Evolutionary conservation across 31 red algal genomes (phyloP).

Genomic region (Asparagopsis taxiformis): DNA sequence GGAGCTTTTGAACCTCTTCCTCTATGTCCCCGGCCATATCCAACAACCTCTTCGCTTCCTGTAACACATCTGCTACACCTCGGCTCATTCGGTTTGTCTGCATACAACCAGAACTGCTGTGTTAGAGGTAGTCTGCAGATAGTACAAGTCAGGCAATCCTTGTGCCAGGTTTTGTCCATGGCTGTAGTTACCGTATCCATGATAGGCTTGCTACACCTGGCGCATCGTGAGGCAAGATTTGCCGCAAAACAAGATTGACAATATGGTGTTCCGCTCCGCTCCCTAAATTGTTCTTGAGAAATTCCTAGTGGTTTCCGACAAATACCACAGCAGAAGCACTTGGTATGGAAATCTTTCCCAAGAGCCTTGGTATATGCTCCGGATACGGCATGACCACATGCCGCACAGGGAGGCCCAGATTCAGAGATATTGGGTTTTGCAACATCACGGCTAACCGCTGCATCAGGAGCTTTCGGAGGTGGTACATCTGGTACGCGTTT

Average conservation of each 20-base stretch:
- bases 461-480: no score
- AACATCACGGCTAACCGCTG: no score
- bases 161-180: constrained; percentile 90
- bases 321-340: constrained; percentile 73
- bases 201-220: constrained; percentile 80
- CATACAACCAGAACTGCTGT: constrained; percentile 81
- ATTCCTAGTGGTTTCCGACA: constrained; percentile 52
- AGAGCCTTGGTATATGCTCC: constrained; percentile 51
- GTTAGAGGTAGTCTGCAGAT: constrained; percentile 80
- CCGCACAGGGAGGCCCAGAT: constrained; percentile 63
- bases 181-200: constrained; percentile 81
- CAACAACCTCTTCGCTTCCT: constrained; percentile 41
- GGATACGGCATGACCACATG: constrained; percentile 49
- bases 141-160: constrained; percentile 77
- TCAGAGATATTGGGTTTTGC: no score
- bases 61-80: constrained; percentile 80
- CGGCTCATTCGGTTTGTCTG: constrained; percentile 77
- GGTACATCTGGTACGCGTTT: no score
- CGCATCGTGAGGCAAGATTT: constrained; percentile 78
- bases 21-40: neutral
- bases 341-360: constrained; percentile 70
- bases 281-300: constrained; percentile 40
- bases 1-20: no score
- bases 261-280: constrained; percentile 60
- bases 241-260: constrained; percentile 80